Base-by-base conservation (phyloP, 1,139 yeast species). In the Geotrichum citri-aurantii region DNA sequence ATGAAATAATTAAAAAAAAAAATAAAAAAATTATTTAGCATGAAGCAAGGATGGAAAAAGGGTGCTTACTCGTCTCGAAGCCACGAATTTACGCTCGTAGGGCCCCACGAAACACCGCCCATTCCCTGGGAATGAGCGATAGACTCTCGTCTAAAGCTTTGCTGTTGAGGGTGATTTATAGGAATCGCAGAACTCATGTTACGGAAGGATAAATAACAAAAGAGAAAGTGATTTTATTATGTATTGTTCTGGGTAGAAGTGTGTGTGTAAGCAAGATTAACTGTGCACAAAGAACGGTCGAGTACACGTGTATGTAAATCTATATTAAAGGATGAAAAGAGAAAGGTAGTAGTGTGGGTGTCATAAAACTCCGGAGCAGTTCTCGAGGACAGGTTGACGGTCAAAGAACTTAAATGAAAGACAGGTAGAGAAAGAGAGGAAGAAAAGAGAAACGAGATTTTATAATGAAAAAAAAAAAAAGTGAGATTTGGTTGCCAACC, bases 41-140 rank as follows among this genome's bases (percentile, higher is more conserved):
- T 6, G 19, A n/a, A 42, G 54, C 33, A 37, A n/a, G n/a, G n/a
- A 29, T 37, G 47, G 19, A 23, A 27, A 50, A 44, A 21, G 24
- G 26, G 80, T 44, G 89, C 96, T 71, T 65, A 68, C 71, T 93
- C 99, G 71, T 93, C 98, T 71, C 91, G 87, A 48, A 93, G 78
- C 98, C 98, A 93, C 21, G 95, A 86, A 11, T 98, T 97, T 50
- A 93, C 92, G 24, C 96, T 87, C 60, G 91, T 84, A 1, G 96
- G 91, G 26, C 98, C 98, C 97, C 97, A 93, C 14, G 96, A 86
- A 47, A 93, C 88, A 55, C 98, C 98, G 50, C 98, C 98, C 85
- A 92, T 88, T 10, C 98, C 98, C 71, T 90, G 97, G 2, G 96
- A 87, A 72, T 92, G 98, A 27, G 97, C 97, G 61, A 92, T 85